Conservation (phyloP, 2,329 filamentous ascomycete species). For the Parastagonospora nodorum region DNA sequence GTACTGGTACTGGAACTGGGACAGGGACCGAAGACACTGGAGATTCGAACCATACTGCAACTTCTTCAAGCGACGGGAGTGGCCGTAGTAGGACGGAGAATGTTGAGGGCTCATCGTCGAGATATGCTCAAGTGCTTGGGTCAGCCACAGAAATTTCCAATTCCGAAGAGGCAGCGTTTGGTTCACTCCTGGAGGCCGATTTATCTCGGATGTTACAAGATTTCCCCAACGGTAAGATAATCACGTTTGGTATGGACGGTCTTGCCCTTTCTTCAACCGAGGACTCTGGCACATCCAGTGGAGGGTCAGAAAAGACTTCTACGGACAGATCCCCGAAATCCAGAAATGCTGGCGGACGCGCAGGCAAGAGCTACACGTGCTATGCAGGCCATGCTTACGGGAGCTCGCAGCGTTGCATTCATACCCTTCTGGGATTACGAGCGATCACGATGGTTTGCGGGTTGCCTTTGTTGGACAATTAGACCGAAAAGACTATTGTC, state of each 20-base stretch:
- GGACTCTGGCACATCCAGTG: constrained; percentile 1
- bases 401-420: constrained; percentile 43
- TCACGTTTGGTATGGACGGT: constrained; percentile 2
- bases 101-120: not conserved
- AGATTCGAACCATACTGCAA: not conserved
- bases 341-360: not conserved
- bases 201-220: constrained; percentile 2
- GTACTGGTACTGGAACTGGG: not conserved
- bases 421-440: constrained; percentile 49
- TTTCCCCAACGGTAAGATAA: constrained; percentile 1
- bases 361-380: not conserved
- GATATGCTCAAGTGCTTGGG: constrained; percentile 1
- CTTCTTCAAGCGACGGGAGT: constrained; percentile 2
- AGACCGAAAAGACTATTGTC: constrained; percentile 35
- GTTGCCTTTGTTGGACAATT: constrained; percentile 44
- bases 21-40: not conserved
- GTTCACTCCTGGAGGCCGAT: not conserved
- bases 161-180: not conserved
- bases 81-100: not conserved
- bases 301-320: not conserved
- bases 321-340: not conserved
- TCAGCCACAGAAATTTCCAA: not conserved
- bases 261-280: constrained; percentile 2
- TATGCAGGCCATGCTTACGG: not conserved
- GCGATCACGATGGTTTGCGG: constrained; percentile 43